Percentiles rank a stretch among this genome's conserved stretches.
Evolutionary conservation across 805 yeast species (phyloP).

Genomic region (Starmerella floris): DNA sequence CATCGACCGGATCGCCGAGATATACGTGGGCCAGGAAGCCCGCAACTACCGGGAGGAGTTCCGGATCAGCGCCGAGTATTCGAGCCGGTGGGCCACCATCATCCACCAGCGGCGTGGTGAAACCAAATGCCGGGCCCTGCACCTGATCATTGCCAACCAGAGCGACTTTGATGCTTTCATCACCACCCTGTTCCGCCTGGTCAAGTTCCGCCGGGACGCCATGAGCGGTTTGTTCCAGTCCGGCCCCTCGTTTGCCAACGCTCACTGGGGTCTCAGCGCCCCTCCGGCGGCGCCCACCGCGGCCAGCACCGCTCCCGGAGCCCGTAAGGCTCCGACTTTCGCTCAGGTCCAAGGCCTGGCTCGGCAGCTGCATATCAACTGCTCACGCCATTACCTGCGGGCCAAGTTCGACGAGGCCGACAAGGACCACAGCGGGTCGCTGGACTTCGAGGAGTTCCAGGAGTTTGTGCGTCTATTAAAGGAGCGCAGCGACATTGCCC

Average conservation of each 20-base stretch:
- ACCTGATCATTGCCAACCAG: constrained; percentile 49
- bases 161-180: constrained; percentile 44
- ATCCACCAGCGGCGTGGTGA: constrained; percentile 49
- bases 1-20: constrained; percentile 52
- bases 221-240: constrained; percentile 52
- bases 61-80: constrained; percentile 52
- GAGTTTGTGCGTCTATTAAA: constrained; percentile 57
- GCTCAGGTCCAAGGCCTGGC: constrained; percentile 57
- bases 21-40: constrained; percentile 57
- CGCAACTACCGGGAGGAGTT: constrained; percentile 76
- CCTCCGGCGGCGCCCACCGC: too few relatives aligned
- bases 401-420: constrained; percentile 45
- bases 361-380: constrained; percentile 55
- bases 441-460: constrained; percentile 65
- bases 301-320: constrained; percentile 3
- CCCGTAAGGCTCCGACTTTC: constrained; percentile 33
- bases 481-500: constrained; percentile 45
- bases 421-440: constrained; percentile 34
- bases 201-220: constrained; percentile 44
- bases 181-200: constrained; percentile 42
- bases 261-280: constrained; percentile 40
- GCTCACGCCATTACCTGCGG: constrained; percentile 41
- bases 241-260: constrained; percentile 46
- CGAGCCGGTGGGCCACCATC: constrained; percentile 65
- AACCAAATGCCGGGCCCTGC: constrained; percentile 61